Evolutionary conservation across 805 yeast genomes (phyloP).

Genomic region (Monosporozyma aquatica): DNA sequence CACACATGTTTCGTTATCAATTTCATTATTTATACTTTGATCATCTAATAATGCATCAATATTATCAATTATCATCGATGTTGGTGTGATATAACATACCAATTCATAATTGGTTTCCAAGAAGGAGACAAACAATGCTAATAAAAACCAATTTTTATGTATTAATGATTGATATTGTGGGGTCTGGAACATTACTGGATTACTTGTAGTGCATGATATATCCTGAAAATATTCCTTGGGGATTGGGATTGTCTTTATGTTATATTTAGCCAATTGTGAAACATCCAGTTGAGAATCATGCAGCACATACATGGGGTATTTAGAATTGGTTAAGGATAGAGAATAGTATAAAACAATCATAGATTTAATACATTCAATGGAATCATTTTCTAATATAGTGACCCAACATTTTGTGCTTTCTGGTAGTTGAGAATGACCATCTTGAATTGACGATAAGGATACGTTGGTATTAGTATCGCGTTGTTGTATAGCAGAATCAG

Average conservation of each 20-base stretch:
- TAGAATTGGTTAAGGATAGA: constrained; percentile 15
- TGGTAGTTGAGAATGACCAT: too few relatives aligned
- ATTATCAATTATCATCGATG: constrained; percentile 22
- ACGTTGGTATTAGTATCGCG: too few relatives aligned
- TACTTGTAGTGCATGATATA: not conserved
- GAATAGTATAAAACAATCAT: constrained; percentile 22
- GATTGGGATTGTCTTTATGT: constrained; percentile 7
- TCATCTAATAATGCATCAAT: constrained; percentile 25
- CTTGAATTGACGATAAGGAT: not conserved
- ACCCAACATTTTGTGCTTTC: constrained; percentile 21
- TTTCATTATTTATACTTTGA: constrained; percentile 21
- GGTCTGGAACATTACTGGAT: not conserved
- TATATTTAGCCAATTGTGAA: constrained; percentile 6
- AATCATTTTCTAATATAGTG: constrained; percentile 19
- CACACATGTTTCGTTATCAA: constrained; percentile 31
- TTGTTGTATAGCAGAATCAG: not conserved
- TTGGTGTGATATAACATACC: constrained; percentile 28
- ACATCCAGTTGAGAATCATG: constrained; percentile 14
- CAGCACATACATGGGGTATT: constrained; percentile 20
- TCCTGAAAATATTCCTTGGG: constrained; percentile 3
- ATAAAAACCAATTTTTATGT: constrained; percentile 11
- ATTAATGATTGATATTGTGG: not conserved
- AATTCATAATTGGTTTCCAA: constrained; percentile 17
- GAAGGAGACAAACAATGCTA: constrained; percentile 19
- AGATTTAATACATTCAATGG: constrained; percentile 17